Conservation (phyloP, 257 asterid genomes). For the Haberlea rhodopensis region DNA sequence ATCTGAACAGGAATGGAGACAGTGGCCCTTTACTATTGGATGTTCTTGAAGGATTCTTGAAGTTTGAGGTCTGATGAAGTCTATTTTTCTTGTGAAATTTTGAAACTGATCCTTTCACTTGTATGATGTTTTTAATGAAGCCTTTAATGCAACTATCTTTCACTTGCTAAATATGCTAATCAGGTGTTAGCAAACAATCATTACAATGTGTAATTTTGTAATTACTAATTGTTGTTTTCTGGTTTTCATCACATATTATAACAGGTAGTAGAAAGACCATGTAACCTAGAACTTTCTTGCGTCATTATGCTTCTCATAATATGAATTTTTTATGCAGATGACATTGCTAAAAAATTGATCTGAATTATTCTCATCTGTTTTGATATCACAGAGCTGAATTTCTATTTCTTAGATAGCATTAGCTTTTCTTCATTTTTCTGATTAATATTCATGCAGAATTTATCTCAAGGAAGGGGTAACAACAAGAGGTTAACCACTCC, state of each 20-base stretch:
- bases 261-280: background rate
- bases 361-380: background rate
- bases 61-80: constrained; percentile 75
- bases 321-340: background rate
- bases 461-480: constrained; percentile 65
- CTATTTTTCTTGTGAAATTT: background rate
- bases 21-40: constrained; percentile 95
- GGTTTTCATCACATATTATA: background rate
- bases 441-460: constrained; percentile 46
- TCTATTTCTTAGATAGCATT: constrained; percentile 16
- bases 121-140: constrained; percentile 35
- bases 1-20: constrained; percentile 85
- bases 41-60: constrained; percentile 97
- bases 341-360: constrained; percentile 7
- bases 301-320: background rate
- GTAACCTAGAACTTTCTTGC: background rate
- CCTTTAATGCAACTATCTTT: background rate
- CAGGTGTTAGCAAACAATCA: background rate
- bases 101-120: constrained; percentile 41
- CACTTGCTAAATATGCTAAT: background rate
- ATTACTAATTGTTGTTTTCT: background rate
- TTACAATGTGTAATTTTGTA: no score
- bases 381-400: background rate
- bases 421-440: constrained; percentile 9
- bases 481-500: constrained; percentile 49